phyloP scores from a whole-genome alignment of 2,329 filamentous ascomycete species.

The Pestalotiopsis sp. region DNA sequence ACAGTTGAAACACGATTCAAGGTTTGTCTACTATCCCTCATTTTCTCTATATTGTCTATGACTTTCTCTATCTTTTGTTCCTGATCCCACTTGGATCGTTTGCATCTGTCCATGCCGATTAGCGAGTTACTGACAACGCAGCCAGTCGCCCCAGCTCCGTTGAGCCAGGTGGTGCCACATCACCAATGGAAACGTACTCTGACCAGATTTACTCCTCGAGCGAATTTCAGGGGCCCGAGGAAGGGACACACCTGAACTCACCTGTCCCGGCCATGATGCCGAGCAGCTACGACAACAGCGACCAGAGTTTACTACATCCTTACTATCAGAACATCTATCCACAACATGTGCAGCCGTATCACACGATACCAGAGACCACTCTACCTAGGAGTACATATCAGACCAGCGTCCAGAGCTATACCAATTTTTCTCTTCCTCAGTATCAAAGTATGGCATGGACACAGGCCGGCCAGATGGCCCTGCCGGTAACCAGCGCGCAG shows the following conservation, averaged over 20 bases:
- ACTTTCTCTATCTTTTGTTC: neutral
- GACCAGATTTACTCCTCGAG: neutral
- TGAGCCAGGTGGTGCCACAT: neutral
- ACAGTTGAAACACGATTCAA: constrained; percentile 23
- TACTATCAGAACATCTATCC: neutral
- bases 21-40: constrained; percentile 15
- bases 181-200: neutral
- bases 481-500: neutral
- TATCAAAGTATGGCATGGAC: neutral
- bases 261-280: neutral
- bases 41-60: neutral
- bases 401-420: neutral
- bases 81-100: too few species aligned
- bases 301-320: neutral
- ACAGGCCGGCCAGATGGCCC: neutral
- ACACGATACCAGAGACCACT: neutral
- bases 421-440: neutral
- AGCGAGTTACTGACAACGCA: neutral
- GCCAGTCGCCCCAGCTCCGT: neutral
- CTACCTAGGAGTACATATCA: neutral
- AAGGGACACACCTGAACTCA: neutral
- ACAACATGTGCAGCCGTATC: neutral
- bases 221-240: neutral
- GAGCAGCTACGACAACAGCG: neutral
- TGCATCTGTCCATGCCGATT: too few species aligned